Base-by-base conservation (phyloP, 148 eudicot species). In the Nepenthes mirabilis region DNA sequence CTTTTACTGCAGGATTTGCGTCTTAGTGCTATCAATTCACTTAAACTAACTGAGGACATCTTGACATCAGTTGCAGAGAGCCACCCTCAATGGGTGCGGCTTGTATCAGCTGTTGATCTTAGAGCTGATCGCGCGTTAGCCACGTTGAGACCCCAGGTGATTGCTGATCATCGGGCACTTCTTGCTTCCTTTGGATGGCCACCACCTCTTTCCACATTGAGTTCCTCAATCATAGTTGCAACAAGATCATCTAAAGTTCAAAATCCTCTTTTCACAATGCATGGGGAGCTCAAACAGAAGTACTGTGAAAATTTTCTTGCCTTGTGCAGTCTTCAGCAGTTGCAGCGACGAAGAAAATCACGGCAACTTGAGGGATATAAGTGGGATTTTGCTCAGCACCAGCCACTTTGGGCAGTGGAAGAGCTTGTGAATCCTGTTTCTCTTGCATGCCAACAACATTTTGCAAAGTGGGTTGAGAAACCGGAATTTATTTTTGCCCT, bases 401-500 rank as follows among this genome's bases (percentile, higher is more conserved):
- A 86, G 71, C 95, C 99, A 59, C 91, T 93, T 67, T 88, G 99
- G 99, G 81, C 88, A 58, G 79, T 93, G 35, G 99, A 93, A 70
- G 99, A 93, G 78, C 89, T 93, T 69, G 88, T 84, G 63, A 84
- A 84, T 66, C 96, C 99, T 67, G 48, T 88, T 23, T 79, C 80
- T 37, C 73, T 82, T 64, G 91, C 84, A 54, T 80, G 80, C 61
- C 91, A 86, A 64, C 85, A 77, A 65, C 96, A 93, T 74, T 88
- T 88, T 68, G 71, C 82, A 36, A 93, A 80, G 68, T 93, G 99
- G 99, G 60, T 74, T 34, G 87, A 88, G 57, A 86, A 89, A 59
- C 99, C 96, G 11, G 99, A 93, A 56, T 86, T 75, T 61, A 82
- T 93, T 50, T 93, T 88, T 68, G 95, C 96, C n/a, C 91, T 93